These are phyloP conservation scores for Serendipita sp. DNA, from an alignment of 768 basidiomycete genomes.

Conservation along the genomic window DNA sequence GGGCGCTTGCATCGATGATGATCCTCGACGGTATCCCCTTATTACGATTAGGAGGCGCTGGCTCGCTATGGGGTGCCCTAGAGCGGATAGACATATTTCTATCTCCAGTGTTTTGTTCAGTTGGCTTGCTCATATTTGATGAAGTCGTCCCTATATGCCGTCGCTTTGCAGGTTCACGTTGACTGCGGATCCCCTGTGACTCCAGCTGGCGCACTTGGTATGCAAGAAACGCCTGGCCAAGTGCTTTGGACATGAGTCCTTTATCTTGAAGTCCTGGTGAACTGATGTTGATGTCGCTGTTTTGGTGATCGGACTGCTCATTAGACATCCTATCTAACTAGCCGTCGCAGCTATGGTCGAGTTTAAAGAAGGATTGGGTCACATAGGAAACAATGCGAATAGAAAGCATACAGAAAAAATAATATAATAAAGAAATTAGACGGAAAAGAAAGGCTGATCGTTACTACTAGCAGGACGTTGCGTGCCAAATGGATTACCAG, in stretches of 20 bases:
- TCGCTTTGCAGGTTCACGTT: not conserved
- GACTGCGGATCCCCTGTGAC: slow-evolving; percentile 22
- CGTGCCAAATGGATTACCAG: slow-evolving; percentile 37
- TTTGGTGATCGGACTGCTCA: not conserved
- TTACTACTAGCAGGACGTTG: slow-evolving; percentile 30
- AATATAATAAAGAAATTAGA: slow-evolving; percentile 25
- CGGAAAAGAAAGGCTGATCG: slow-evolving; percentile 70
- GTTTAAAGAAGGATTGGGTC: not conserved
- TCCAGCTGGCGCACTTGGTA: slow-evolving; percentile 83
- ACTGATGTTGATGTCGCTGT: not conserved
- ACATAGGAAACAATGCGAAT: not conserved
- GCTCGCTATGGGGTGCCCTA: not conserved
- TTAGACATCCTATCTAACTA: not conserved
- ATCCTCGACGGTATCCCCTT: slow-evolving; percentile 18
- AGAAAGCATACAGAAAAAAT: not conserved
- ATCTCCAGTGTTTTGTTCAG: no score
- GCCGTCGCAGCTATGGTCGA: not conserved
- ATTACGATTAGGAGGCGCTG: not conserved
- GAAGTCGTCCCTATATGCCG: no score
- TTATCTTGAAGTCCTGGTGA: not conserved
- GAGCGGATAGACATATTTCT: not conserved
- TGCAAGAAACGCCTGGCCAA: slow-evolving; percentile 72
- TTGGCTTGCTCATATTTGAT: no score
- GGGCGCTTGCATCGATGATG: slow-evolving; percentile 66
- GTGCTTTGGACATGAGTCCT: slow-evolving; percentile 62